Evolutionary conservation across 2,329 filamentous ascomycete genomes (phyloP).

Genomic region (Beauveria caledonica): DNA sequence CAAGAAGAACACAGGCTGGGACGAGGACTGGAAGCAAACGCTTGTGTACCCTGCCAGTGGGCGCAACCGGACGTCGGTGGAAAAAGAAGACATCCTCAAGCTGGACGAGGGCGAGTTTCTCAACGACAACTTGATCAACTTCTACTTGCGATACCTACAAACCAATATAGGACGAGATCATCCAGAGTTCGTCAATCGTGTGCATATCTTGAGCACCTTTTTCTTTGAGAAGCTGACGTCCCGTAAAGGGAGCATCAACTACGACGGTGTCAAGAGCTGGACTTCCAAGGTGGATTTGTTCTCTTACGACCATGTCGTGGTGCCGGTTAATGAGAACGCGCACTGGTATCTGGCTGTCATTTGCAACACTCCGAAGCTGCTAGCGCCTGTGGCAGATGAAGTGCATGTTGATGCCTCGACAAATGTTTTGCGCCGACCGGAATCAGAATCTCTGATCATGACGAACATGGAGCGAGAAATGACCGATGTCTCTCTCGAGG

Average conservation of each 20-base stretch:
- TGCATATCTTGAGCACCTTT: slow-evolving; percentile 89
- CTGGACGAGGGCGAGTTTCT: slow-evolving; percentile 79
- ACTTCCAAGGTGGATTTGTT: slow-evolving; percentile 80
- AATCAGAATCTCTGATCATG: slow-evolving; percentile 12
- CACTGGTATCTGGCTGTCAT: slow-evolving; percentile 98
- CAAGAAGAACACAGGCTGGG: slow-evolving; percentile 41
- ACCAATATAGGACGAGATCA: slow-evolving; percentile 45
- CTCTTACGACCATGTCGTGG: slow-evolving; percentile 76
- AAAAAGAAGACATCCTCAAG: slow-evolving; percentile 63
- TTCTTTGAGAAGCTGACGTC: slow-evolving; percentile 72
- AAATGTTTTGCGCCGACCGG: slow-evolving; percentile 8
- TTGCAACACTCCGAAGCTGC: slow-evolving; percentile 65
- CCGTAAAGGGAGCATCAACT: slow-evolving; percentile 59
- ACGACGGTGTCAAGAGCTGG: slow-evolving; percentile 79
- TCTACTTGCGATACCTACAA: slow-evolving; percentile 73
- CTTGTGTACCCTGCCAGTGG: slow-evolving; percentile 53
- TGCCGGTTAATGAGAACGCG: slow-evolving; percentile 77
- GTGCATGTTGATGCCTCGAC: slow-evolving; percentile 8
- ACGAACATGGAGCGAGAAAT: slow-evolving; percentile 15
- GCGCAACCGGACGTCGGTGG: slow-evolving; percentile 55
- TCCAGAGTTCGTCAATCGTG: slow-evolving; percentile 49
- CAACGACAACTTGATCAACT: slow-evolving; percentile 87
- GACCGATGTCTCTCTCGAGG: slow-evolving; percentile 19
- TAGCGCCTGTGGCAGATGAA: slow-evolving; percentile 12
- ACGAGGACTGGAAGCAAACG: slow-evolving; percentile 44